Conservation (phyloP, 306 rosid species). For the Trifolium subterraneum region DNA sequence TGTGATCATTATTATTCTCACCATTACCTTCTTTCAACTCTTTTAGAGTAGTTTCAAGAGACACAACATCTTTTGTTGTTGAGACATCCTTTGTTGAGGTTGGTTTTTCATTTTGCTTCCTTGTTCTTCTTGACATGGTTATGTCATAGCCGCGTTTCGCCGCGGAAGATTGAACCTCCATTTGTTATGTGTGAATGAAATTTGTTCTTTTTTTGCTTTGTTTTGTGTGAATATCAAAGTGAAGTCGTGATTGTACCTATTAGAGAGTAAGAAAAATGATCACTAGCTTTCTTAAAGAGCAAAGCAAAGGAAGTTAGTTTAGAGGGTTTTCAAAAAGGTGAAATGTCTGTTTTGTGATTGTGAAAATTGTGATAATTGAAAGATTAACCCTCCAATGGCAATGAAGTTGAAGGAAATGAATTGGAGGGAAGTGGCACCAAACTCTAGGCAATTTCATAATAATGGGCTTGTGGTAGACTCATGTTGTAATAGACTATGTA, state of each 20-base stretch:
- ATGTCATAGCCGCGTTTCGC: conserved; percentile 68
- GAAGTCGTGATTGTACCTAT: conserved; percentile 25
- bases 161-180: conserved; percentile 58
- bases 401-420: conserved; percentile 37
- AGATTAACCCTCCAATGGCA: conserved; percentile 47
- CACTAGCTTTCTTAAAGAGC: conserved; percentile 57
- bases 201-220: background rate
- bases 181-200: conserved; percentile 12
- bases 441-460: conserved; percentile 38
- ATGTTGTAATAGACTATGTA: background rate
- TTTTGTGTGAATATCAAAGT: conserved; percentile 12
- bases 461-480: conserved; percentile 37
- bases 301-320: conserved; percentile 61
- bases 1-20: conserved; percentile 48
- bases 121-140: conserved; percentile 84
- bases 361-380: conserved; percentile 43
- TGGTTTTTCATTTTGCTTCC: conserved; percentile 57
- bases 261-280: conserved; percentile 20
- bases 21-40: conserved; percentile 38
- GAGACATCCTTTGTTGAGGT: background rate
- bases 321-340: conserved; percentile 63
- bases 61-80: conserved; percentile 4
- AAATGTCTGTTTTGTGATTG: conserved; percentile 56
- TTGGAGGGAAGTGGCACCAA: conserved; percentile 45
- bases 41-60: conserved; percentile 22